Percentiles rank a stretch among this genome's conserved stretches.
phyloP scores from a whole-genome alignment of 495 filamentous ascomycete species.

The Cudoniella acicularis region DNA sequence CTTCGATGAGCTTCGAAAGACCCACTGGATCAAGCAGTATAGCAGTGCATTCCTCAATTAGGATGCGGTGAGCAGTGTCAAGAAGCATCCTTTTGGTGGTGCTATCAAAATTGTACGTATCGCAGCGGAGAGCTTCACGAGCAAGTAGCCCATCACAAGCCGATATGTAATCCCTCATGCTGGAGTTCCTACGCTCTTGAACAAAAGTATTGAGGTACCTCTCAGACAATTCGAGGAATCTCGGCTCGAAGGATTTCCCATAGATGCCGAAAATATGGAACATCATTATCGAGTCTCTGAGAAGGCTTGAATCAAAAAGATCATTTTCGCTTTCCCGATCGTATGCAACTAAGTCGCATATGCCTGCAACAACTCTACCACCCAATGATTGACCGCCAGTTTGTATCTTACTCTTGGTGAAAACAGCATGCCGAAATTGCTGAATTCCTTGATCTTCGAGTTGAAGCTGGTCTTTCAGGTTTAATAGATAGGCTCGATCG shows the following conservation, averaged over 20 bases:
- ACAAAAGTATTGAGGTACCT: slow-evolving; percentile 64
- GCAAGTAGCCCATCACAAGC: slow-evolving; percentile 62
- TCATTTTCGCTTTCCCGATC: slow-evolving; percentile 55
- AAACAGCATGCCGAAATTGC: slow-evolving; percentile 59
- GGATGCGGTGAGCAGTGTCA: slow-evolving; percentile 59
- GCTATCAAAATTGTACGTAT: slow-evolving; percentile 71
- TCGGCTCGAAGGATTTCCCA: slow-evolving; percentile 69
- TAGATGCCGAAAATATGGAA: slow-evolving; percentile 80
- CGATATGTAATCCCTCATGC: slow-evolving; percentile 68
- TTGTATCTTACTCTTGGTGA: slow-evolving; percentile 44
- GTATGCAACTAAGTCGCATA: slow-evolving; percentile 70
- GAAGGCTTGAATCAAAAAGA: slow-evolving; percentile 48
- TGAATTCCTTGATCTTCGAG: slow-evolving; percentile 54
- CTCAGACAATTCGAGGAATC: slow-evolving; percentile 62
- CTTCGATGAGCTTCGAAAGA: slow-evolving; percentile 64
- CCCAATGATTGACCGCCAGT: slow-evolving; percentile 44
- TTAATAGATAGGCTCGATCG: slow-evolving; percentile 82
- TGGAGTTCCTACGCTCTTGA: slow-evolving; percentile 50
- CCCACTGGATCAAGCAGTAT: slow-evolving; percentile 59
- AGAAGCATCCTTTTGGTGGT: slow-evolving; percentile 76
- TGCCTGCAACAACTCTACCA: slow-evolving; percentile 60
- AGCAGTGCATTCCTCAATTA: slow-evolving; percentile 58
- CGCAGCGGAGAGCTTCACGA: slow-evolving; percentile 68
- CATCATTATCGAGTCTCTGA: slow-evolving; percentile 72
- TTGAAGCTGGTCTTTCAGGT: slow-evolving; percentile 48